Evolutionary conservation across 306 rosid genomes (phyloP), one percentile per base, ranked within the genome.

Genomic region (Potentilla sterilis): DNA sequence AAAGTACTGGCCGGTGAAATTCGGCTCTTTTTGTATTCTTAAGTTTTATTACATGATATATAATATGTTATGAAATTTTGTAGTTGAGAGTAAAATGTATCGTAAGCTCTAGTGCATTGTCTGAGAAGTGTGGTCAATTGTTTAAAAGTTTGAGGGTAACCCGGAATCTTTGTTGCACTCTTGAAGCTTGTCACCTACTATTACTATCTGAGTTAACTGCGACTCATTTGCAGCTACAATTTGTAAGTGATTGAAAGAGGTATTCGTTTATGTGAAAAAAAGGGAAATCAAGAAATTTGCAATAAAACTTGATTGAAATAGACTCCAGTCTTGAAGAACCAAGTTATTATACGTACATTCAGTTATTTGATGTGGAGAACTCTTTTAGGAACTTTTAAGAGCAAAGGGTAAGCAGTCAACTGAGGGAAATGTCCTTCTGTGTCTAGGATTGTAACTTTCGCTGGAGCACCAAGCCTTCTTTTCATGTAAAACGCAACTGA

Each of bases 391-490:
- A 72, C 84, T 66, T 83, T 55, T 68, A 83, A 64, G 24, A 85
- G 80, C 65, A 75, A 54, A 79, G 48, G 67, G 67, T 70, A 75
- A 67, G 81, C 93, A 40, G 87, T 81, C 7, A 87, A 74, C 76
- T 73, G 88, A 42, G 88, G 89, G 16, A 81, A 77, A 77, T 87
- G 91, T 37, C 91, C 91, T 66, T 75, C 14, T 2, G 87, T 78
- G 41, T 81, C 43, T 22, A 89, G 71, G 76, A 83, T 89, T 48
- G 67, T 70, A 10, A 85, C 78, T 34, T 63, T 40, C 32, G 87
- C 76, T 21, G 3, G 62, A 44, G 77, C 46, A 8, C 83, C 64
- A 6, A 89, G 59, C 35, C 76, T 81, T 63, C 32, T 73, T 58
- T 85, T 80, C 24, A 87, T 75, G 90, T 81, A 87, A 48, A 48